Conservation (phyloP, 1,139 yeast species). For the Blastobotrys malaysiensis region DNA sequence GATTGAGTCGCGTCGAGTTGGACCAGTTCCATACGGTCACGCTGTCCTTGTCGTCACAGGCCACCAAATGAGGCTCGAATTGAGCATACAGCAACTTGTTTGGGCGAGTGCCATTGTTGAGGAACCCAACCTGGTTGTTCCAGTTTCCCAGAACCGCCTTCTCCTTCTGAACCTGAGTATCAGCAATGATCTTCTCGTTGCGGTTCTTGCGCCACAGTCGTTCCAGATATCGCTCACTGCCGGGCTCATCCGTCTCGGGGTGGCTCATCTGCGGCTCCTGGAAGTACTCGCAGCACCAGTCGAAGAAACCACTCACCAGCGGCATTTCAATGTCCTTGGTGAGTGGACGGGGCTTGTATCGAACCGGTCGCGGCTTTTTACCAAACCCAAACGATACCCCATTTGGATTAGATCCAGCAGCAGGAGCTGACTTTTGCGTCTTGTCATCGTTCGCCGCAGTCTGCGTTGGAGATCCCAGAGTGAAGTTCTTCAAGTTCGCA, state of each 20-base stretch:
- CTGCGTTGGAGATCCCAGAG: constrained; percentile 26
- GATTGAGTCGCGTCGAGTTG: constrained; percentile 47
- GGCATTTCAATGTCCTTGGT: constrained; percentile 38
- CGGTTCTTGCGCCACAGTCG: constrained; percentile 87
- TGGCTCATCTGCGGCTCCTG: constrained; percentile 95
- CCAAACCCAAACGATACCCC: constrained; percentile 31
- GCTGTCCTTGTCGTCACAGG: constrained; percentile 80
- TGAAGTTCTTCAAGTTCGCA: constrained; percentile 30
- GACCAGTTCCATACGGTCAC: constrained; percentile 91
- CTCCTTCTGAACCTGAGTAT: constrained; percentile 86
- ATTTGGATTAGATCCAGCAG: constrained; percentile 18
- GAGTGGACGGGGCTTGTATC: constrained; percentile 21
- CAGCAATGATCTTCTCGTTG: constrained; percentile 78
- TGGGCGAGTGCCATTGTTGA: constrained; percentile 78
- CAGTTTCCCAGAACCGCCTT: constrained; percentile 82
- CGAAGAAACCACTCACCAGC: constrained; percentile 69
- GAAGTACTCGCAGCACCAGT: constrained; percentile 85
- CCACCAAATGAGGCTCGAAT: constrained; percentile 77
- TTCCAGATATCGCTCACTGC: constrained; percentile 77
- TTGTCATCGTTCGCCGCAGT: not conserved
- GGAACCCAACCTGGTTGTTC: constrained; percentile 56
- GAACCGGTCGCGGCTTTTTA: constrained; percentile 28
- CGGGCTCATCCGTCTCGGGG: constrained; percentile 86
- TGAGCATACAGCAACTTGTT: constrained; percentile 76
- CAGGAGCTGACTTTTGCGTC: constrained; percentile 10